Base-by-base conservation (phyloP, 805 yeast species). In the Torulaspora gathmanii region DNA sequence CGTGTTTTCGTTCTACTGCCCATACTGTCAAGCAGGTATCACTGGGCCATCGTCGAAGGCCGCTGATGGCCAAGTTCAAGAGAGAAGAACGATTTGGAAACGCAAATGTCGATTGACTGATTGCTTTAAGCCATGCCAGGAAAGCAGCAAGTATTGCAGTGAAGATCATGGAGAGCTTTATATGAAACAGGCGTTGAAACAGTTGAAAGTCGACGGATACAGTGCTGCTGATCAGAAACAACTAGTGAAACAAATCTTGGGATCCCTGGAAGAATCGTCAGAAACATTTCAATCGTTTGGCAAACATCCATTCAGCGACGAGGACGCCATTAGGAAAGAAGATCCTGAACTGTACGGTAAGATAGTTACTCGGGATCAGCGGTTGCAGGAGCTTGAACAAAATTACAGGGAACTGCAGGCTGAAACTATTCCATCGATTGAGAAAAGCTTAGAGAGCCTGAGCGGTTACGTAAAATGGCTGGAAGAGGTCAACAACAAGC, bases 111-210 rank as follows among this genome's bases (percentile, higher is more conserved):
- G 91, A 22, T 42, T 84, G 10, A 57, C 62, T 0, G 61, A 58
- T 1, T 89, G 97, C 58, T 72, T 52, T 43, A 50, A 45, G 40
- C 60, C 60, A 8, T 59, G 66, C 34, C 44, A 46, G 16, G 55
- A 53, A 4, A 65, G 62, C 37, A 78, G 88, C 27, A 87, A 89
- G 61, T 89, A 85, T 60, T 89, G 97, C 60, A 67, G 79, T 12
- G 74, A 72, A 16, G 85, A 77, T 20, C 95, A 90, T 63, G 96
- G 95, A 28, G 31, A 45, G 28, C 35, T 52, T 17, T 64, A 56
- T 46, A 49, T 55, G 44, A 33, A 37, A 12, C 37, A 37, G 7
- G 45, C 51, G 12, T 19, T 51, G 35, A 35, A 44, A 5, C 54
- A 48, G 37, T 39, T 59, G 44, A 33, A 46, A 30, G 33, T 44